Base-by-base conservation (phyloP, 1,284 basidiomycete genomes). In the Austroboletus rostrupii region DNA sequence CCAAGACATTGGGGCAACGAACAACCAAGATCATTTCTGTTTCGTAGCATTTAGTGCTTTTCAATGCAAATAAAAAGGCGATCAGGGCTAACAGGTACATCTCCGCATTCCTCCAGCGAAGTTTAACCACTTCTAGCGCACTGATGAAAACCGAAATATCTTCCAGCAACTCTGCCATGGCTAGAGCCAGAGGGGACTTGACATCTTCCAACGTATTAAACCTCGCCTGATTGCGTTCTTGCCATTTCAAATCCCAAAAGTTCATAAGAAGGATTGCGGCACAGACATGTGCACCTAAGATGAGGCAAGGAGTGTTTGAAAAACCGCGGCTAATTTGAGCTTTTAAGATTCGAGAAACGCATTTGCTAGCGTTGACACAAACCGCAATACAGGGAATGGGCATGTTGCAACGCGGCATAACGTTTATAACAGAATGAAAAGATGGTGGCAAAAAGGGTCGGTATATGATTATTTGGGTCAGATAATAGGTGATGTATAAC, bases 391-490 rank as follows among this genome's bases (percentile, higher is more conserved):
- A 80, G 5, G 80, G 78, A 48, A 73, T 62, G 37, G 72, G 65
- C 60, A 66, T 64, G 43, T 61, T 60, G 48, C 58, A 54, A 47
- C 60, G 67, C 2, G 58, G 65, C 19, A 51, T 48, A 37, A 58
- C 57, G 48, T 63, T 61, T 32, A 45, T 50, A 26, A 44, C 57
- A 20, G 60, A 57, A 43, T 65, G 50, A 49, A 56, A 54, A 46
- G 57, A 55, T 53, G 73, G 70, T 1, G 78, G 76, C 32, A 90
- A 82, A 66, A 91, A 91, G 1, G 87, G 84, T 12, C 88, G 79
- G 63, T 91, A 85, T 44, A 91, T 78, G 53, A 88, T 73, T 60
- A 92, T 89, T 58, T 79, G 79, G 14, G 77, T 70, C 45, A 85
- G 70, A 66, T 92, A 83, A 64, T 90, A 92, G 5, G 80, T 77